Base-by-base conservation (phyloP, 1,284 basidiomycete genomes). In the Sanghuangporus weigelae region DNA sequence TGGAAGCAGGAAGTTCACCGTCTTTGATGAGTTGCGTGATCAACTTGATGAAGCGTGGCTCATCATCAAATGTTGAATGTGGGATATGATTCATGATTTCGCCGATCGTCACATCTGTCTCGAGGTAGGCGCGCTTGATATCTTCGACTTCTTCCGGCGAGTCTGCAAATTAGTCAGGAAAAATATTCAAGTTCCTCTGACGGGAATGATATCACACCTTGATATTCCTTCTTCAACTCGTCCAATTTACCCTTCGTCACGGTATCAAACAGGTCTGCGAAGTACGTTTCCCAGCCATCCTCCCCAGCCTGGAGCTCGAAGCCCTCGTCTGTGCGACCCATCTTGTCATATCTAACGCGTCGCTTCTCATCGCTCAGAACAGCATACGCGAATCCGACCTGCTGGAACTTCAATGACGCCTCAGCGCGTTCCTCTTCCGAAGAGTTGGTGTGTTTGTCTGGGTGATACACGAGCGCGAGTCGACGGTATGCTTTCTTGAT, bases 251-350 rank as follows among this genome's bases (percentile, higher is more conserved):
- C 86, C 68, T 87, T 85, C 62, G 93, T 96, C 19, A 96, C 91
- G 53, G 85, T 81, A 69, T 96, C 90, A 68, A 94, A 97, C 69
- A 97, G 76, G 63, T 90, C 88, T 71, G 90, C 87, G 71, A 97
- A 98, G 76, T 98, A 98, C 16, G 89, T 84, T 68, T 94, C 92
- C 95, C 95, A 98, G 4, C 93, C 93, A 64, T 86, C 90, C 68
- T 92, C 92, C 5, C 84, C 92, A n/a, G 82, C 82, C 16, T 78
- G 84, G 57, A 89, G 71, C 56, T 87, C 88, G n/a, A 88, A 81
- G 11, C 83, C 83, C 71, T 96, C 93, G 68, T 89, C 86, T 3
- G 95, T 96, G 67, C 83, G 84, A 12, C 95, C 95, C 0, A 91
- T 95, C 62, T 77, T 77, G 70, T 96, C 93, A 70, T 96, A 96